Conservation (phyloP, 176 grass and related monocot species). For the Thinopyrum elongatum region DNA sequence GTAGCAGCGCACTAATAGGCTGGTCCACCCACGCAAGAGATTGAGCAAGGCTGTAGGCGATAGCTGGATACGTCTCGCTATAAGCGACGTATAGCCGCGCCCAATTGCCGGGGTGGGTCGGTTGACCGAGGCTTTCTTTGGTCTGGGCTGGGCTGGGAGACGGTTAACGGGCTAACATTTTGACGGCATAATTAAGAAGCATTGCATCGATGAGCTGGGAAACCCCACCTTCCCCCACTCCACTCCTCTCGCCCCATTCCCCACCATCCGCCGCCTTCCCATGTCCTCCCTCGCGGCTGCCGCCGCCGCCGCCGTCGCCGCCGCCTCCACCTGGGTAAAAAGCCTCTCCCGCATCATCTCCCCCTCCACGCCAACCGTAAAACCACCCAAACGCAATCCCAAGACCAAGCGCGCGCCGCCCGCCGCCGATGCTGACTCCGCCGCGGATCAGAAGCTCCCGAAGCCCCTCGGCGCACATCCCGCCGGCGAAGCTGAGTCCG, state of each 20-base stretch:
- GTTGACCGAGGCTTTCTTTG: too few relatives aligned
- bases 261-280: not conserved
- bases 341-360: conserved; percentile 31
- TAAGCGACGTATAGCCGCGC: too few relatives aligned
- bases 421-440: not conserved
- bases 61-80: too few relatives aligned
- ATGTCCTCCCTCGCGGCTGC: conserved; percentile 5
- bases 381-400: not conserved
- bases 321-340: not conserved
- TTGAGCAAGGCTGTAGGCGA: too few relatives aligned
- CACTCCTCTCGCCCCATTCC: not conserved
- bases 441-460: not conserved
- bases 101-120: too few relatives aligned
- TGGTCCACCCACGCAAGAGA: too few relatives aligned
- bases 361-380: not conserved
- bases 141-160: too few relatives aligned
- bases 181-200: not conserved
- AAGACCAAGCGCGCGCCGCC: not conserved
- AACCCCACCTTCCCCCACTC: not conserved
- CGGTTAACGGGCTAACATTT: too few relatives aligned
- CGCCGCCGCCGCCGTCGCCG: not conserved
- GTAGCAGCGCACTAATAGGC: too few relatives aligned
- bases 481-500: not conserved
- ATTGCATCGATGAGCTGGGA: not conserved
- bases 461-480: not conserved